phyloP scores from a whole-genome alignment of 1,139 yeast genomes.

The Hansenula sp. region DNA sequence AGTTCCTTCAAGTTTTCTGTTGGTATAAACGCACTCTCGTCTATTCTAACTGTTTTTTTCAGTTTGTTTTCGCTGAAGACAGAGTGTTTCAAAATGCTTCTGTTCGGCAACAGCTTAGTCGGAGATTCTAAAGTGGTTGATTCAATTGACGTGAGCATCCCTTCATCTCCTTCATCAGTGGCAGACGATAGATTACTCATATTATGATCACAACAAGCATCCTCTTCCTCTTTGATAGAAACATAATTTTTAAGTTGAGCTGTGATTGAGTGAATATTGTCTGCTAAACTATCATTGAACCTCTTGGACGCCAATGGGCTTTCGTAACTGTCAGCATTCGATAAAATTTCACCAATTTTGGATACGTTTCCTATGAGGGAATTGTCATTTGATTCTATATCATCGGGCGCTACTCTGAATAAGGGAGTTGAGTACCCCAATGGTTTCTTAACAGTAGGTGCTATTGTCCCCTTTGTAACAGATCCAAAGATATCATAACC shows the following conservation, averaged over 20 bases:
- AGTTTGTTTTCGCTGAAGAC: background rate
- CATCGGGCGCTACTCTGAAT: conserved; percentile 11
- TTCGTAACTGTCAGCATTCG: background rate
- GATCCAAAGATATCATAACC: background rate
- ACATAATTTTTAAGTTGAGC: background rate
- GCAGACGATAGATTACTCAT: background rate
- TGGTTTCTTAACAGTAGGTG: background rate
- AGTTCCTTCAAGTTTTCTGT: background rate
- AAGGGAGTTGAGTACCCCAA: conserved; percentile 13
- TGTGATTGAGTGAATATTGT: background rate
- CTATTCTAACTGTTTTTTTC: conserved; percentile 14
- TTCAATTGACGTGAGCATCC: background rate
- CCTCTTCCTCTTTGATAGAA: conserved; percentile 4
- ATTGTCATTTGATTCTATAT: background rate
- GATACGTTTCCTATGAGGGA: background rate
- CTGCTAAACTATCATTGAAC: background rate
- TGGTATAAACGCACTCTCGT: conserved; percentile 8
- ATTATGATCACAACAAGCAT: background rate
- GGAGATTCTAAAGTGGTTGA: background rate
- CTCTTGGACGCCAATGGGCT: background rate
- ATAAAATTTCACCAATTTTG: background rate
- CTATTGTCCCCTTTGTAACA: background rate
- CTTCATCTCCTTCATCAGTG: background rate
- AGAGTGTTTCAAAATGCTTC: background rate
- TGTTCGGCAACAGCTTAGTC: background rate